A percentile compares a stretch with the other conserved stretches of the same genome.
phyloP scores from a whole-genome alignment of 305 asterid genomes.

The Lippia alba region DNA sequence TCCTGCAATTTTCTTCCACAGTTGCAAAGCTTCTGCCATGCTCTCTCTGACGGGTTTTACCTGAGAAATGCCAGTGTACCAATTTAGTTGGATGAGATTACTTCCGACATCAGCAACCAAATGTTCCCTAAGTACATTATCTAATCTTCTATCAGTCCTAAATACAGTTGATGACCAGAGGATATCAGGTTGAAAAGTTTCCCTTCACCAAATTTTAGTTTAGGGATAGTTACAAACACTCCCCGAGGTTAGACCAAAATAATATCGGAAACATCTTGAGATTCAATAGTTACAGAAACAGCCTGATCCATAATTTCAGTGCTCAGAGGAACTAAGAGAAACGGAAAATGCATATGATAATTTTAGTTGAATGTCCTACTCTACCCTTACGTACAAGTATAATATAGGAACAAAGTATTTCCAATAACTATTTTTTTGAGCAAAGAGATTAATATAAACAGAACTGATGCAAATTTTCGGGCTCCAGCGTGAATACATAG shows the following conservation, averaged over 20 bases:
- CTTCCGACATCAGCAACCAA: conserved; percentile 16
- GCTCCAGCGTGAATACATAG: not conserved
- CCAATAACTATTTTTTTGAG: not conserved
- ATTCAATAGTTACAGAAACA: too few species aligned
- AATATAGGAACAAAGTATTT: conserved; percentile 9
- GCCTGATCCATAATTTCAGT: conserved; percentile 3
- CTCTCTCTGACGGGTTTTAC: conserved; percentile 96
- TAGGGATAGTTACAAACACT: not conserved
- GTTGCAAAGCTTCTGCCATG: conserved; percentile 91
- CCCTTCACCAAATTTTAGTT: conserved; percentile 25
- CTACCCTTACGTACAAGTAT: conserved; percentile 3
- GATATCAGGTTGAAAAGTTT: conserved; percentile 21
- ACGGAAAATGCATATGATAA: conserved; percentile 6
- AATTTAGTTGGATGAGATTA: conserved; percentile 23
- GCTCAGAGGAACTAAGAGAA: conserved; percentile 4
- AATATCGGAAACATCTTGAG: too few species aligned
- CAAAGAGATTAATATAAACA: not conserved
- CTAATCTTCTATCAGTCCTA: conserved; percentile 30
- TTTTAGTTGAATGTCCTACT: conserved; percentile 1
- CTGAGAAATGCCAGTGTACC: conserved; percentile 47
- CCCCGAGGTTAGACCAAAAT: too few species aligned
- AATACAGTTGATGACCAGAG: conserved; percentile 25
- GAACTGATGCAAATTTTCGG: not conserved
- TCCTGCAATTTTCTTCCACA: conserved; percentile 91
- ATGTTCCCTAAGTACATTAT: conserved; percentile 13